These are phyloP conservation scores for Botrytis fabae DNA, from an alignment of 2,329 filamentous ascomycete genomes.

Conservation along the genomic window DNA sequence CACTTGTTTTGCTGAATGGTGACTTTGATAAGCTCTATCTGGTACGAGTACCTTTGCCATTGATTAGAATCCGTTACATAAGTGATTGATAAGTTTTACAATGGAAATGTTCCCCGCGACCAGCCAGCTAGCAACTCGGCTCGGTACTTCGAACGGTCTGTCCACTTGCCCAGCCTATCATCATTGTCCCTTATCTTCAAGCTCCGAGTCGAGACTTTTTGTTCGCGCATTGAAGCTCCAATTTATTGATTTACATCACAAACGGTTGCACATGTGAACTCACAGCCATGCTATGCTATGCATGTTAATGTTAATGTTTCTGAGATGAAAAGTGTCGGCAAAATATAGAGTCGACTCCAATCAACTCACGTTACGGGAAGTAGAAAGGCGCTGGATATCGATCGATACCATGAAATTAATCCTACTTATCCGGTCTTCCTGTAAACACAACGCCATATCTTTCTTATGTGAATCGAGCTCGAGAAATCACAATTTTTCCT, in stretches of 20 bases:
- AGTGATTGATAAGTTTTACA: not conserved
- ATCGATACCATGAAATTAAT: not conserved
- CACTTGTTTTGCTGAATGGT: not conserved
- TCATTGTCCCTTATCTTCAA: not conserved
- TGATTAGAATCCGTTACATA: not conserved
- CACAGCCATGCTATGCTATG: not conserved
- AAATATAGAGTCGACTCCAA: not conserved
- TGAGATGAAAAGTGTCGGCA: not conserved
- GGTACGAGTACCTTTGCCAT: not conserved
- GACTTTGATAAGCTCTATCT: not conserved
- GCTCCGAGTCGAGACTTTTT: not conserved
- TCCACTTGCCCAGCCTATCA: not conserved
- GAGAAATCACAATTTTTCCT: not conserved
- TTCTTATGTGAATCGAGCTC: not conserved
- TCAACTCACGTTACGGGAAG: not conserved
- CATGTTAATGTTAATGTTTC: not conserved
- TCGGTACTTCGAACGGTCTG: not conserved
- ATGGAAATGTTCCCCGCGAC: not conserved
- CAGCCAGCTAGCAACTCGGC: not conserved
- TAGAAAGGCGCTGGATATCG: not conserved
- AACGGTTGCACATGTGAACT: not conserved
- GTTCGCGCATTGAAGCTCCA: not conserved
- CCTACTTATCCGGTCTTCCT: not conserved
- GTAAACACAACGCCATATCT: not conserved
- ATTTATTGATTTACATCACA: not conserved